Evolutionary conservation across 345 rosid species (phyloP).

Genomic region (Heritiera fomes): DNA sequence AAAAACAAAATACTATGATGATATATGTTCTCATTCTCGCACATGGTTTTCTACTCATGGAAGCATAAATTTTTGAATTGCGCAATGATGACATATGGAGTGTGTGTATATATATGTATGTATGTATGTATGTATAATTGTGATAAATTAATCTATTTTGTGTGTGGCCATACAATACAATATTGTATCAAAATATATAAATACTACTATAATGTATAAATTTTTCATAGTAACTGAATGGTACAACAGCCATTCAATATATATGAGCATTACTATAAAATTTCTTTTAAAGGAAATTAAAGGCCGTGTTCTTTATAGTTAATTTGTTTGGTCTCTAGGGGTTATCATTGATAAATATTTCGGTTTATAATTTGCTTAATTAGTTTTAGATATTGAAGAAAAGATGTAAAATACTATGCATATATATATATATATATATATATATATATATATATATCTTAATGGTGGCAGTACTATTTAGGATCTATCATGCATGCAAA

Average conservation of each 20-base stretch:
- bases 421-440: background rate
- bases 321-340: background rate
- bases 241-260: background rate
- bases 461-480: background rate
- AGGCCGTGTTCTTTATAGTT: background rate
- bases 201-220: background rate
- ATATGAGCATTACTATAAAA: background rate
- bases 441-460: background rate
- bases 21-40: background rate
- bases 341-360: background rate
- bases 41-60: background rate
- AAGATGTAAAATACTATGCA: background rate
- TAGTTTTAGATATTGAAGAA: background rate
- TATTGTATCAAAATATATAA: background rate
- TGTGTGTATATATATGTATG: no score
- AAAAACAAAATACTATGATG: background rate
- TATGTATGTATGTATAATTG: background rate
- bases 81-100: background rate
- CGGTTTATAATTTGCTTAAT: background rate
- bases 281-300: background rate
- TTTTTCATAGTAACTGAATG: background rate
- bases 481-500: background rate
- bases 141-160: background rate
- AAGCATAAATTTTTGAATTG: background rate
- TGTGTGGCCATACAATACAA: background rate